Evolutionary conservation across 176 grass and related monocot species (phyloP), one percentile per base, ranked within the genome.

Genomic region (Triticum timopheevii): DNA sequence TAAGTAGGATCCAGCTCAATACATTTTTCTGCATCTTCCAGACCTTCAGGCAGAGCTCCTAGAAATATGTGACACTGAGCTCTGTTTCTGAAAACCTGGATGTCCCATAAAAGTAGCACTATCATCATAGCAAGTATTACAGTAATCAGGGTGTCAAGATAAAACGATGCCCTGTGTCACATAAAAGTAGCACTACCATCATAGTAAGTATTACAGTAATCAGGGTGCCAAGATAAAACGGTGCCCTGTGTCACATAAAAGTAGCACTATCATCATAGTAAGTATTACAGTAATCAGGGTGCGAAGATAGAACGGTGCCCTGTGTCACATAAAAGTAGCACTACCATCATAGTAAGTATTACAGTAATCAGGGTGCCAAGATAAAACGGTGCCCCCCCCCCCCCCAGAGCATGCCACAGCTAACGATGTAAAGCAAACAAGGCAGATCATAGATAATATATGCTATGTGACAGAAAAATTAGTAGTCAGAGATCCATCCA

Each of bases 1-100:
- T 83, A 93, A n/a, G 78, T 82, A 47, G 85, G 85, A 88, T 93
- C 82, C 59, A 93, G 36, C 24, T 80, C 91, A 75, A 93, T 82
- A n/a, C 88, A 93, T 75, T 88, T 93, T 19, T 83, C 78, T 17
- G 88, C 88, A 83, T 93, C 91, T 44, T 83, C 79, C 19, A 90
- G 52, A 82, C 82, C 88, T 90, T 83, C 78, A 35, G 88, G 47
- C 9, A 90, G 74, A 69, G 68, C 79, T 76, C 92, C 88, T 3
- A 90, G 61, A 69, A 76, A 64, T n/a, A 84, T 93, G 61, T 88
- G 64, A 40, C 88, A 90, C 36, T 87, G 78, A 85, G 91, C 88
- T 78, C 88, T 85, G 47, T 90, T 93, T 36, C 88, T 90, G 49
- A 79, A 85, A 10, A 73, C 35, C 91, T 88, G 65, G 39, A 65